These are phyloP conservation scores for Ganoderma leucocontextum DNA, from an alignment of 1,284 basidiomycete species.

Conservation along the genomic window DNA sequence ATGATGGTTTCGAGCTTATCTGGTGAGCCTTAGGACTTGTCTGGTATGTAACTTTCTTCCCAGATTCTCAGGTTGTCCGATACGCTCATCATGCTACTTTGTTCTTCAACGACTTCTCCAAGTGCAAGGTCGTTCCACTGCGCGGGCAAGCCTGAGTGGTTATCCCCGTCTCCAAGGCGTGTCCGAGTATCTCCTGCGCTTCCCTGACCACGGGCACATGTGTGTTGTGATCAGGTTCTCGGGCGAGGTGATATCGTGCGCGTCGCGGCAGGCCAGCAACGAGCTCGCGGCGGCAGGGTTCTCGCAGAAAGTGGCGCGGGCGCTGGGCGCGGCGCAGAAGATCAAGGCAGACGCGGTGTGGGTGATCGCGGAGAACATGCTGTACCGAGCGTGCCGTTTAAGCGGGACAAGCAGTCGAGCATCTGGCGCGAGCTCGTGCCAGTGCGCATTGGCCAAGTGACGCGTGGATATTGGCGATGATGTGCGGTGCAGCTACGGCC, in stretches of 20 bases:
- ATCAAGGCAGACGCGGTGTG: constrained; percentile 88
- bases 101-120: too few relatives aligned
- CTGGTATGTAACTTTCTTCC: too few relatives aligned
- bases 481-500: constrained; percentile 69
- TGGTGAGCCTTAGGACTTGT: too few relatives aligned
- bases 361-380: constrained; percentile 80
- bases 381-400: constrained; percentile 81
- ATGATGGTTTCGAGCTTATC: too few relatives aligned
- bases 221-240: constrained; percentile 79
- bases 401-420: constrained; percentile 88
- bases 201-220: constrained; percentile 87
- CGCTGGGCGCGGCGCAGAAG: constrained; percentile 76
- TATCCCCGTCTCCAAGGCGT: too few relatives aligned
- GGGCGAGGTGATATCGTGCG: constrained; percentile 71
- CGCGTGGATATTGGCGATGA: constrained; percentile 17
- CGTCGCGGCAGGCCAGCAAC: constrained; percentile 83
- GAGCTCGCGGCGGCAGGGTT: constrained; percentile 86
- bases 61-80: too few relatives aligned
- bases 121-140: too few relatives aligned
- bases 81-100: too few relatives aligned
- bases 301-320: constrained; percentile 80
- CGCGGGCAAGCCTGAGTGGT: too few relatives aligned
- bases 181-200: too few relatives aligned
- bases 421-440: constrained; percentile 88
- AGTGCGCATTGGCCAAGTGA: constrained; percentile 78